Percentiles rank a stretch among this genome's conserved stretches.
These are phyloP conservation scores for Aspergillus costaricaensis DNA, from an alignment of 2,329 filamentous ascomycete species.

Conservation along the genomic window DNA sequence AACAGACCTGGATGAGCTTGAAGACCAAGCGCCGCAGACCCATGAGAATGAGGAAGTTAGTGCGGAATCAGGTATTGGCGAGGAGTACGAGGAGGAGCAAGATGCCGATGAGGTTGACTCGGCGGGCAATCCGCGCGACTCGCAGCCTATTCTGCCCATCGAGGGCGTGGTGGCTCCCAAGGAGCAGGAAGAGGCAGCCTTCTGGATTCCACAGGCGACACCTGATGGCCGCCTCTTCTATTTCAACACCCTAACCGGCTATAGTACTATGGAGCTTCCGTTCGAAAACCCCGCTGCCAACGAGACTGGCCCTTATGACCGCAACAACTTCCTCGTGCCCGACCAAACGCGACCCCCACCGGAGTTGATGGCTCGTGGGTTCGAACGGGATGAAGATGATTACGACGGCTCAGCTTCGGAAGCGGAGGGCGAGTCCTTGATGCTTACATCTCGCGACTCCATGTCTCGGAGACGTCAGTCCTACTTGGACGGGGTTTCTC, in stretches of 20 bases:
- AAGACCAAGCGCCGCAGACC: constrained; percentile 59
- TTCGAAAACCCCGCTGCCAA: constrained; percentile 82
- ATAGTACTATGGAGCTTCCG: constrained; percentile 91
- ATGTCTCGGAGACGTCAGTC: constrained; percentile 68
- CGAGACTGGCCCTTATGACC: constrained; percentile 84
- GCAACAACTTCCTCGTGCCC: constrained; percentile 83
- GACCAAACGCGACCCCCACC: constrained; percentile 87
- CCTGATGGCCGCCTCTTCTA: constrained; percentile 92
- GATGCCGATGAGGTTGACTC: constrained; percentile 70
- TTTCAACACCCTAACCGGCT: constrained; percentile 96
- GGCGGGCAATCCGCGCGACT: constrained; percentile 65
- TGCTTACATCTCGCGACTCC: constrained; percentile 68
- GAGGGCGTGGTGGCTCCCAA: constrained; percentile 62
- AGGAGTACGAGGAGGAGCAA: constrained; percentile 64
- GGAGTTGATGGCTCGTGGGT: constrained; percentile 85
- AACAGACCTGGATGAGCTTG: constrained; percentile 70
- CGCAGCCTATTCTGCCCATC: constrained; percentile 63
- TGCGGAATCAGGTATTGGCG: constrained; percentile 56
- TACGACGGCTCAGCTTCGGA: constrained; percentile 91
- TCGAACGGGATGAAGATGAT: constrained; percentile 82
- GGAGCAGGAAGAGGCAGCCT: constrained; percentile 84
- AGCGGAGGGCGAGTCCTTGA: constrained; percentile 73
- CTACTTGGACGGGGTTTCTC: constrained; percentile 71
- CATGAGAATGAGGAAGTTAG: constrained; percentile 56
- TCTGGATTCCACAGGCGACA: constrained; percentile 98